Evolutionary conservation across 768 basidiomycete species (phyloP), one percentile per base, ranked within the genome.

Genomic region (Xerocomus brunneocitrinus): DNA sequence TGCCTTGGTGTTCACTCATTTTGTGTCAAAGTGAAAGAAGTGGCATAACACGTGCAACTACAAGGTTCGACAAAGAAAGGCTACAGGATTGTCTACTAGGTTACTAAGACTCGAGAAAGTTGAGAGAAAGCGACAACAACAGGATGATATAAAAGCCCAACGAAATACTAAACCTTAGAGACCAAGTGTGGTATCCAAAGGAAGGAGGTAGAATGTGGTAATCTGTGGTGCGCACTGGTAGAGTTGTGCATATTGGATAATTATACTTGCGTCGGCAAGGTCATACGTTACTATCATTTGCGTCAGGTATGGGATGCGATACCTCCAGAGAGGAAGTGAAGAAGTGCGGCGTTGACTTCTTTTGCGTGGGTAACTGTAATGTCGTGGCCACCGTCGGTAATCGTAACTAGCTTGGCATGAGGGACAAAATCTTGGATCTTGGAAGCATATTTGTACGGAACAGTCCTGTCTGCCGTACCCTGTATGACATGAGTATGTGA

Each of bases 381-480:
- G 46, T 71, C 69, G 41, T 71, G 69, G 14, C 67, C 59, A 8
- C 59, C 71, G 27, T 57, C 57, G 3, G 32, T 32, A 46, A 71
- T 69, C 34, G 71, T 71, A 3, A 69, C 58, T 25, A 71, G 56
- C 32, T 55, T 53, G 38, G 71, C 63, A 25, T 56, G 54, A 31
- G 71, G 69, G 13, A 71, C 56, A 22, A 72, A 58, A 34, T 32
- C 49, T 34, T 60, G 67, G 14, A 72, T 72, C 58, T 60, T 63
- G 47, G 54, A 61, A 7, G 69, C 55, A 19, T 71, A 71, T 35
- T 61, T 62, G 44, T 71, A 71, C 0, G 67, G 69, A 30, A 71
- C 69, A 30, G 71, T 69, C 35, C 47, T 67, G 27, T 71, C 71
- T 10, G 61, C 62, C 8, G 69, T 71, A 14, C 71, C 69, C 69